Evolutionary conservation across 2,329 filamentous ascomycete genomes (phyloP), one percentile per base, ranked within the genome.

Genomic region (Trichophyton equinum): DNA sequence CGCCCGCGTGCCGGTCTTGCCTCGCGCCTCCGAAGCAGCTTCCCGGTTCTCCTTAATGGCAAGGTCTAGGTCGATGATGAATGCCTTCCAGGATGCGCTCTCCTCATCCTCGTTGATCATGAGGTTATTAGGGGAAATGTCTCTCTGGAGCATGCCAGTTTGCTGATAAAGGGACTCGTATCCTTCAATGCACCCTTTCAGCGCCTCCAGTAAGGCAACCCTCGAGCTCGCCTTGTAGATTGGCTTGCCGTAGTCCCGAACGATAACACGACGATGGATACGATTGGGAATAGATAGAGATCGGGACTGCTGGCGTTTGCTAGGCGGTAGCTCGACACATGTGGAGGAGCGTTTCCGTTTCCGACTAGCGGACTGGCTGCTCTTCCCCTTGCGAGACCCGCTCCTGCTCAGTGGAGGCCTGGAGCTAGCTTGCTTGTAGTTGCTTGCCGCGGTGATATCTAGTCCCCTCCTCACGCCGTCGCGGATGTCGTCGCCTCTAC

Each of bases 91-190:
- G 53, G 65, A 77, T 33, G 68, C 68, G 63, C 76, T 74, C 1
- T 69, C 59, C 4, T 70, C 59, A 22, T 78, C 73, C 65, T 79
- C 69, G 64, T 78, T 78, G 4, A 80, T 71, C 67, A 79, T 73
- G 13, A 79, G 71, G 62, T 79, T 79, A 57, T 73, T 72, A n/a
- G 74, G 71, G 2, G 75, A 79, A 46, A 79, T 74, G 62, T 79
- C 74, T 64, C 74, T 63, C 55, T 78, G 70, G 27, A 77, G 69
- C 36, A 78, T 62, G 60, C 72, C 70, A 27, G 69, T 70, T 57
- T 70, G 65, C 7, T 9, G 20, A 36, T 67, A 60, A 11, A 67
- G 61, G 64, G 30, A 60, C 47, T 33, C 46, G 62, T 65, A 62
- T 9, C 49, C 65, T 62, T 72, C 38, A 62, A 78, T 74, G 57